Base-by-base conservation (phyloP, 2,329 filamentous ascomycete species). In the Sphaerulina vaccinii region DNA sequence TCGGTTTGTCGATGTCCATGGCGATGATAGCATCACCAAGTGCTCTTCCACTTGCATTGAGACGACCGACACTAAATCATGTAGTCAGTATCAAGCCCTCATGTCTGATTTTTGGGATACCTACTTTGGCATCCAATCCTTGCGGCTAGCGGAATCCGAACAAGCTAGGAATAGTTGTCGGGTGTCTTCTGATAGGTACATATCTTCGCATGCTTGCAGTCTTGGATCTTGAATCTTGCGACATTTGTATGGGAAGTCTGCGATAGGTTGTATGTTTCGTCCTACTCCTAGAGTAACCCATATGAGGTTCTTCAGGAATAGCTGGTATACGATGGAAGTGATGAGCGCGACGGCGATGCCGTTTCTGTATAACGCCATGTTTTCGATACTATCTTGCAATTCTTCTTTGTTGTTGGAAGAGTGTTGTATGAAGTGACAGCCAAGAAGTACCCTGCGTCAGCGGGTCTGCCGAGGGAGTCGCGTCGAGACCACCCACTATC, bases 61-160 rank as follows among this genome's bases (percentile, higher is more conserved):
- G 44, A 1, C 40, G 51, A 13, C 49, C 51, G 15, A 60, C 45
- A 19, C n/a, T n/a, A n/a, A n/a, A n/a, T n/a, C n/a, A n/a, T n/a
- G n/a, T n/a, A n/a, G n/a, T n/a, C n/a, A n/a, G n/a, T n/a, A n/a
- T n/a, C n/a, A n/a, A n/a, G n/a, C n/a, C n/a, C n/a, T n/a, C n/a
- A n/a, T n/a, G n/a, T n/a, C n/a, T n/a, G n/a, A n/a, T n/a, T n/a
- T n/a, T n/a, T n/a, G n/a, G n/a, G n/a, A n/a, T n/a, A n/a, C n/a
- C n/a, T n/a, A n/a, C n/a, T 60, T 60, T n/a, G 59, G 59, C 46
- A 57, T 49, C 59, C 59, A 62, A 18, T 60, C 21, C 19, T 44
- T 51, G 15, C 59, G 48, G 15, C 46, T 33, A 9, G 40, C 16
- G 9, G 56, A 37, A 29, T 56, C 49, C 8, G 57, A 60, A 33